Evolutionary conservation across 495 filamentous ascomycete genomes (phyloP).

Genomic region (Penicillium odoratum): DNA sequence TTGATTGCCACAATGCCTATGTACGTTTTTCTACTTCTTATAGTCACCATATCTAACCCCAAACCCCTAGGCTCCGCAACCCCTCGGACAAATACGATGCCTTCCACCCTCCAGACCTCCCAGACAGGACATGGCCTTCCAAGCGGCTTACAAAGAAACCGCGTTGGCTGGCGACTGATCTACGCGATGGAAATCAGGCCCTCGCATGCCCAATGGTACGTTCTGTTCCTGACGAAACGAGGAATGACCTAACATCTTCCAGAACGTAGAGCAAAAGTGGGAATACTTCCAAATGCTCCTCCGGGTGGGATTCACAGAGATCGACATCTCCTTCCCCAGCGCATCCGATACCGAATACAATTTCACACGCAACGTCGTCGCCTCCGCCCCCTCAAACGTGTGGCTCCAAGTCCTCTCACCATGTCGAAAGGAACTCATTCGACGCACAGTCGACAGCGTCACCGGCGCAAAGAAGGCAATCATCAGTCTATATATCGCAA

Average conservation of each 20-base stretch:
- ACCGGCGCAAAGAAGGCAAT: conserved; percentile 82
- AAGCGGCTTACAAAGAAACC: conserved; percentile 34
- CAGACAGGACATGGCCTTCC: conserved; percentile 8
- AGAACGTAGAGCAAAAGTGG: conserved; percentile 71
- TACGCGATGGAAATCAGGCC: conserved; percentile 78
- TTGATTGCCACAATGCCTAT: not conserved
- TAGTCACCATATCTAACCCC: not conserved
- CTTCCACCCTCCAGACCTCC: conserved; percentile 5
- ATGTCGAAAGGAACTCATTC: conserved; percentile 81
- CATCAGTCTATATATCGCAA: conserved; percentile 84
- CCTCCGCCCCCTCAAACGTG: conserved; percentile 77
- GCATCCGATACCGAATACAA: conserved; percentile 86
- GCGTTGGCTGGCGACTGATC: conserved; percentile 74
- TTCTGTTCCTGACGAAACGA: conserved; percentile 37
- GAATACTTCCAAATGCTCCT: conserved; percentile 82
- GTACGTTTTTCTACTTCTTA: not conserved
- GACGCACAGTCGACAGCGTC: conserved; percentile 74
- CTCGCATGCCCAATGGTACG: conserved; percentile 67
- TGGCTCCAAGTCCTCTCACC: conserved; percentile 86
- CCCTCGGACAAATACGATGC: conserved; percentile 11
- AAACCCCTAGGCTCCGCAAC: conserved; percentile 4
- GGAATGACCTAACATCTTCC: not conserved
- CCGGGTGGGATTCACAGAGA: conserved; percentile 86
- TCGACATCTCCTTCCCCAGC: conserved; percentile 86
- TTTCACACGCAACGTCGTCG: conserved; percentile 72